Evolutionary conservation across 176 grass and related monocot genomes (phyloP).

Genomic region (Lolium perenne): DNA sequence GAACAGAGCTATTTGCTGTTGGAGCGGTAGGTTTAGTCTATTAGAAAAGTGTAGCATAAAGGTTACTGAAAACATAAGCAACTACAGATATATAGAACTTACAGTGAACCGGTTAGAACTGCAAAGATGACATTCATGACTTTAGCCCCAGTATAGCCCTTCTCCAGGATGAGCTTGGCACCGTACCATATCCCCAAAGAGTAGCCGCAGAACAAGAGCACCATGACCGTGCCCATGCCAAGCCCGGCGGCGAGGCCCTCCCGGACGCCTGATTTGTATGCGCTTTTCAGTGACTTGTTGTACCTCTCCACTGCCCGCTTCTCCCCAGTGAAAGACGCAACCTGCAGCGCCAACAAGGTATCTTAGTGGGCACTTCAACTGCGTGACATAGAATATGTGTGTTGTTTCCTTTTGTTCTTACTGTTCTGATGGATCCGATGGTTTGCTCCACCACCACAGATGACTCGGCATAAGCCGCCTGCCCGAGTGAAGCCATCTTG

Average conservation of each 20-base stretch:
- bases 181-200: constrained; percentile 98
- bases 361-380: not conserved
- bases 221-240: constrained; percentile 88
- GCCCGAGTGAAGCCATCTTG: constrained; percentile 92
- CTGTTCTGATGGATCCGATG: constrained; percentile 91
- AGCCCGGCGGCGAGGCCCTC: constrained; percentile 86
- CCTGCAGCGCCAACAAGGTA: constrained; percentile 47
- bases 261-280: constrained; percentile 81
- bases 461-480: constrained; percentile 85
- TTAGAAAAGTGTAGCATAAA: not conserved
- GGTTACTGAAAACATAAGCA: constrained; percentile 3
- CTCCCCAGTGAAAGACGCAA: constrained; percentile 98
- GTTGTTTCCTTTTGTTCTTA: constrained; percentile 37
- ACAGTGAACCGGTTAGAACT: constrained; percentile 96
- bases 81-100: constrained; percentile 45
- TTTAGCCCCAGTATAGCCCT: constrained; percentile 78
- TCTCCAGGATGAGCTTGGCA: constrained; percentile 88
- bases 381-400: not conserved
- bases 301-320: constrained; percentile 87
- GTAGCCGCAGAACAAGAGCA: constrained; percentile 95
- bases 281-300: constrained; percentile 66
- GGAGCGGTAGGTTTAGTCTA: not conserved
- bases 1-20: constrained; percentile 1
- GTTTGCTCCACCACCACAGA: constrained; percentile 89
- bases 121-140: constrained; percentile 99